Evolutionary conservation across 192 early-diverging fungal species (phyloP).

Genomic region (Gamsiella multidivaricata): DNA sequence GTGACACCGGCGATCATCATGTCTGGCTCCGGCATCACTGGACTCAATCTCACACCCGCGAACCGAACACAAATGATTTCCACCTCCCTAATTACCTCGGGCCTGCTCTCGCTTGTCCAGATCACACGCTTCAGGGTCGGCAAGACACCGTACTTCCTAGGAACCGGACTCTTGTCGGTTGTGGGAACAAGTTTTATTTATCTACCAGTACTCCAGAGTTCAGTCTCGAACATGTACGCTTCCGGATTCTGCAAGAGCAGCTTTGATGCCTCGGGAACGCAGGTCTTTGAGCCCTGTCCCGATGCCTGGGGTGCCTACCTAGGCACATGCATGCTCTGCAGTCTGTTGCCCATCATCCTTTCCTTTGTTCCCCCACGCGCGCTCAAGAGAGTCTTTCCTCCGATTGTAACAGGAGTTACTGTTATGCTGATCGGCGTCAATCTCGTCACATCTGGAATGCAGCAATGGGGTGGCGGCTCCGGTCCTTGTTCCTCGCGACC

Average conservation of each 20-base stretch:
- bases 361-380: constrained; percentile 61
- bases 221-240: constrained; percentile 57
- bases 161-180: constrained; percentile 62
- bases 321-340: constrained; percentile 65
- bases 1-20: constrained; percentile 51
- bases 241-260: constrained; percentile 45
- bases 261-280: constrained; percentile 50
- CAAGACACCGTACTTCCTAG: constrained; percentile 47
- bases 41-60: constrained; percentile 32
- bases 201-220: constrained; percentile 61
- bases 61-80: constrained; percentile 57
- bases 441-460: constrained; percentile 57
- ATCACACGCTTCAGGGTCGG: constrained; percentile 64
- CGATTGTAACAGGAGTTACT: constrained; percentile 65
- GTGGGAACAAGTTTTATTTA: constrained; percentile 66
- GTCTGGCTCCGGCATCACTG: constrained; percentile 34
- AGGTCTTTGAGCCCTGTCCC: constrained; percentile 55
- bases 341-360: constrained; percentile 54
- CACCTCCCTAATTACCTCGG: constrained; percentile 65
- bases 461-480: constrained; percentile 62
- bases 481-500: constrained; percentile 58
- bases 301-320: constrained; percentile 64
- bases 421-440: constrained; percentile 61
- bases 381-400: constrained; percentile 63
- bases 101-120: constrained; percentile 61